A percentile compares a stretch with the other conserved stretches of the same genome.
These are phyloP conservation scores for Euphorbia peplus DNA, from an alignment of 345 rosid genomes.

Conservation along the genomic window DNA sequence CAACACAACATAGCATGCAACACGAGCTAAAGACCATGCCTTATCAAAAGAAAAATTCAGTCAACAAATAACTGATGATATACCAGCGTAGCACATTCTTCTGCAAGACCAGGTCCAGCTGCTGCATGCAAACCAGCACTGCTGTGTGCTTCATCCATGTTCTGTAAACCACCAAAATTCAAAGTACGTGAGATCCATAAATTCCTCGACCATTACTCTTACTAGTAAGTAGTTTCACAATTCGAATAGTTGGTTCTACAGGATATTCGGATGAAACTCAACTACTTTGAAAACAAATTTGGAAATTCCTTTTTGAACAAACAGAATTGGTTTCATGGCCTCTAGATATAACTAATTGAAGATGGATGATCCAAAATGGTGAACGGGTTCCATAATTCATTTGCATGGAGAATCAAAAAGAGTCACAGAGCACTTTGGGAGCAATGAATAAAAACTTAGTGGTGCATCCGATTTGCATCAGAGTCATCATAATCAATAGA, in stretches of 20 bases:
- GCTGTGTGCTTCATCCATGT: slow-evolving; percentile 84
- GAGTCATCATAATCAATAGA: neutral
- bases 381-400: neutral
- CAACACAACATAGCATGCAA: no score
- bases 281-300: neutral
- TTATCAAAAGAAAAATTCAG: slow-evolving; percentile 4
- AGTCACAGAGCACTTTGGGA: neutral
- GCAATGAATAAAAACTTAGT: neutral
- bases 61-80: slow-evolving; percentile 5
- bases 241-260: neutral
- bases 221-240: neutral
- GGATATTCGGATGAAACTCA: neutral
- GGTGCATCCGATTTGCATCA: neutral
- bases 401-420: neutral
- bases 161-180: slow-evolving; percentile 48
- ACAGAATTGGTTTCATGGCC: neutral
- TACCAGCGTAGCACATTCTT: slow-evolving; percentile 89
- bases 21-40: neutral
- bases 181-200: slow-evolving; percentile 12
- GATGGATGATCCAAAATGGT: neutral
- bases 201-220: neutral
- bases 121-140: slow-evolving; percentile 93
- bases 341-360: neutral
- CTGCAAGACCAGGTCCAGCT: slow-evolving; percentile 96
- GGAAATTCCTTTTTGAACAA: neutral